Percentiles rank a stretch among this genome's conserved stretches.
Evolutionary conservation across 2,329 filamentous ascomycete species (phyloP).

Genomic region (Monosporascus sp.): DNA sequence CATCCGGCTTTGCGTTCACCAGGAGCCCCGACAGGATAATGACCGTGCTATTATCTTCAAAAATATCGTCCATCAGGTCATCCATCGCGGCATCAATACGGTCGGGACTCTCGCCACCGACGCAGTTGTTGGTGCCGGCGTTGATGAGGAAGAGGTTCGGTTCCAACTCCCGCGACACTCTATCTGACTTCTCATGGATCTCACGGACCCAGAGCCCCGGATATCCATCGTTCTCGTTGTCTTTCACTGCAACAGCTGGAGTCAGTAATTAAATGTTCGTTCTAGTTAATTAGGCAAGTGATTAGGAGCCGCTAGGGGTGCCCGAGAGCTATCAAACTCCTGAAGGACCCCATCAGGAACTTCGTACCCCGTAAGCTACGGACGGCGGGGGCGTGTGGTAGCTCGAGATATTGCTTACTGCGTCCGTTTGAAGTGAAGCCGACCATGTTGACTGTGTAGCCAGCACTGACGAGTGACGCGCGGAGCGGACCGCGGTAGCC

Average conservation of each 20-base stretch:
- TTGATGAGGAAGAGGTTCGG: neutral
- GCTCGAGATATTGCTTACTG: neutral
- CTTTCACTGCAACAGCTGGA: neutral
- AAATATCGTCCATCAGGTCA: neutral
- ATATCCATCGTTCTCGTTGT: neutral
- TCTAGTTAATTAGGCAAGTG: no score
- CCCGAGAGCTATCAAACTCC: no score
- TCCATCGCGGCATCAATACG: neutral
- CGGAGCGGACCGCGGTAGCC: slow-evolving; percentile 19
- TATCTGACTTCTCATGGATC: neutral
- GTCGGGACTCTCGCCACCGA: neutral
- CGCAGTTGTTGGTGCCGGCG: neutral
- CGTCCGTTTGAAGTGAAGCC: neutral
- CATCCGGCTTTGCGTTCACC: neutral
- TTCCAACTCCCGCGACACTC: neutral
- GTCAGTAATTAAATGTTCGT: no score
- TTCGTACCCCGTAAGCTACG: no score
- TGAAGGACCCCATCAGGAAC: no score
- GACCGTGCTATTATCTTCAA: neutral
- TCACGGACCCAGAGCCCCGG: neutral
- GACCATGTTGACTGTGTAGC: slow-evolving; percentile 10
- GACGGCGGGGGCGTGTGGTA: no score
- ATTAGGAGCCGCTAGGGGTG: no score
- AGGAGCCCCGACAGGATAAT: neutral
- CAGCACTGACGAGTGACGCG: slow-evolving; percentile 8